These are phyloP conservation scores for Gnaphalium uliginosum DNA, from an alignment of 129 eudicot genomes.

Conservation along the genomic window DNA sequence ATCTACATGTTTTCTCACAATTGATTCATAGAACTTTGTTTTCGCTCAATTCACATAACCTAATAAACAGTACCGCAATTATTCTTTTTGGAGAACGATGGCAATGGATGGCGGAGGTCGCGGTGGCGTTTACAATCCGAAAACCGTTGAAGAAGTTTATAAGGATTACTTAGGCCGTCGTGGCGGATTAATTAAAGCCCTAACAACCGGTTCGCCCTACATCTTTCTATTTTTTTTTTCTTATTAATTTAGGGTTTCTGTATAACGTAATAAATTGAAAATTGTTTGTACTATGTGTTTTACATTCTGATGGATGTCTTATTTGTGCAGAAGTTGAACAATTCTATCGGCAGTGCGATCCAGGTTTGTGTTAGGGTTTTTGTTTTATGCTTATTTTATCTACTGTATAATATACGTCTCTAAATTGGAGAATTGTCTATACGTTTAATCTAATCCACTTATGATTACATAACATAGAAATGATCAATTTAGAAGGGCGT, in stretches of 20 bases:
- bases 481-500: neutral
- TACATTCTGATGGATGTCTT: neutral
- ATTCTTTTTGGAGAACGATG: constrained; percentile 21
- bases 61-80: neutral
- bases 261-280: neutral
- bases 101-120: constrained; percentile 42
- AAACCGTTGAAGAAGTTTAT: constrained; percentile 75
- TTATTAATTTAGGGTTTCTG: neutral
- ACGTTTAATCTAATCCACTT: neutral
- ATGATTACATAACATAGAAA: neutral
- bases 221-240: neutral
- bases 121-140: constrained; percentile 32
- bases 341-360: constrained; percentile 83
- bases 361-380: constrained; percentile 55
- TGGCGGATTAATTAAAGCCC: constrained; percentile 76
- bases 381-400: neutral
- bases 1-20: neutral
- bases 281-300: neutral
- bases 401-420: neutral
- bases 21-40: neutral
- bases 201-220: constrained; percentile 50
- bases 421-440: constrained; percentile 11
- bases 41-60: neutral
- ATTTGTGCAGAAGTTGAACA: constrained; percentile 67
- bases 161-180: constrained; percentile 79